phyloP scores from a whole-genome alignment of 2,329 filamentous ascomycete genomes.

The Zymoseptoria pseudotritici region DNA sequence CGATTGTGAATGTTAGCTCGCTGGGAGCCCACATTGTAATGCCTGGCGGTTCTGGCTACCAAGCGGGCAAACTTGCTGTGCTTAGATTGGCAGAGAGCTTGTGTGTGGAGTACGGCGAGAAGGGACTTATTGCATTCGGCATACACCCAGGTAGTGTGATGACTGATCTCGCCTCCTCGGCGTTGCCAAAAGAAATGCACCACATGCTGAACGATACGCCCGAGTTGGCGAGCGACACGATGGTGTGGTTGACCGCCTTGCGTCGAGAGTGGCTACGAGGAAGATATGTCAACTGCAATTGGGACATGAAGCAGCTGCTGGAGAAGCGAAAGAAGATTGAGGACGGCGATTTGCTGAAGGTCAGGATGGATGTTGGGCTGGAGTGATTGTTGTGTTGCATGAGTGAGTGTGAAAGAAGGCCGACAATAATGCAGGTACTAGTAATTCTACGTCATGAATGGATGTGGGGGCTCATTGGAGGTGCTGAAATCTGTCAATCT shows the following conservation, averaged over 20 bases:
- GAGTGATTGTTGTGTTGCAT: neutral
- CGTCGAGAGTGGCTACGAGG: constrained; percentile 34
- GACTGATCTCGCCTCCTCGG: constrained; percentile 35
- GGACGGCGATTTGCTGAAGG: constrained; percentile 31
- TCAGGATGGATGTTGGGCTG: constrained; percentile 19
- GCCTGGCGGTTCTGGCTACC: constrained; percentile 36
- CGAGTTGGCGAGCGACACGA: constrained; percentile 26
- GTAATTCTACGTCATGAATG: too few relatives aligned
- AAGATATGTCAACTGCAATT: constrained; percentile 31
- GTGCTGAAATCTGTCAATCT: neutral
- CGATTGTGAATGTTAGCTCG: constrained; percentile 38
- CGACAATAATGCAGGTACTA: too few relatives aligned
- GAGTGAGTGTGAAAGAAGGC: too few relatives aligned
- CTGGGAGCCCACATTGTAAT: constrained; percentile 31
- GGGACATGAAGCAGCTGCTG: constrained; percentile 35
- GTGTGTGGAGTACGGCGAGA: constrained; percentile 36
- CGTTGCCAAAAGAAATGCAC: constrained; percentile 29
- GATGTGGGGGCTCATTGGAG: neutral
- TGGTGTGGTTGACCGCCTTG: constrained; percentile 30
- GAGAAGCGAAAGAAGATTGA: constrained; percentile 30
- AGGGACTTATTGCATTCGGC: constrained; percentile 37
- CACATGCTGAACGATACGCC: constrained; percentile 23
- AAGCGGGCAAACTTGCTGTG: constrained; percentile 40
- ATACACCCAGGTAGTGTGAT: constrained; percentile 42
- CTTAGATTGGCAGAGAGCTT: constrained; percentile 42